Evolutionary conservation across 2,329 filamentous ascomycete species (phyloP), one percentile per base, ranked within the genome.

Genomic region (Fonsecaea pugnacius): DNA sequence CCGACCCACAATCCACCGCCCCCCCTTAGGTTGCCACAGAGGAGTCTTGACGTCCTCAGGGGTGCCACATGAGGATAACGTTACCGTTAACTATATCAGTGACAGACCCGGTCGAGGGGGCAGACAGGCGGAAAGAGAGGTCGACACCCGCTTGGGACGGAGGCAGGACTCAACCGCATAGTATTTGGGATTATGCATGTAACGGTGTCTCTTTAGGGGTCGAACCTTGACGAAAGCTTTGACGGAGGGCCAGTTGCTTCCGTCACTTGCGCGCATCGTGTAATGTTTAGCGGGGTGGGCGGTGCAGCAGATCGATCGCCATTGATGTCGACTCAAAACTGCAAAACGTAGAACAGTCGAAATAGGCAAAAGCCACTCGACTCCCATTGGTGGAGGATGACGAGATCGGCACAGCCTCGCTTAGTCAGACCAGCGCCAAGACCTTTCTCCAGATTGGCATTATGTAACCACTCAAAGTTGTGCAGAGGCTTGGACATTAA

Each of bases 221-320:
- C 9, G 35, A 16, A 12, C 4, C 8, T 14, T 14, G 16, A 36
- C 35, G 14, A 38, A 27, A 43, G 38, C 38, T n/a, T 43, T 18
- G 5, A 10, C 27, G 24, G 18, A 21, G 21, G 43, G 43, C 43
- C 18, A 48, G 9, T 24, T 27, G 5, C 43, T 48, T 3, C 18
- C 43, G 8, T 43, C 4, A n/a, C 8, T 27, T 21, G 10, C 10
- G 10, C 43, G 43, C 43, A 27, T 48, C 43, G 43, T 48, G 43
- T 48, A 48, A 48, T 27, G 43, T 27, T 48, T 48, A 48, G 43
- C 43, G 24, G 43, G 43, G 24, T 21, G 43, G 33, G 43, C 43
- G 21, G 43, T 48, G 43, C 43, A 48, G 43, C 5, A 46, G 43
- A 48, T 48, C 21, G 9, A 48, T 48, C 21, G 18, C 43, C 43